phyloP scores from a whole-genome alignment of 371 early-diverging fungal species.

The Rhizopus delemar region DNA sequence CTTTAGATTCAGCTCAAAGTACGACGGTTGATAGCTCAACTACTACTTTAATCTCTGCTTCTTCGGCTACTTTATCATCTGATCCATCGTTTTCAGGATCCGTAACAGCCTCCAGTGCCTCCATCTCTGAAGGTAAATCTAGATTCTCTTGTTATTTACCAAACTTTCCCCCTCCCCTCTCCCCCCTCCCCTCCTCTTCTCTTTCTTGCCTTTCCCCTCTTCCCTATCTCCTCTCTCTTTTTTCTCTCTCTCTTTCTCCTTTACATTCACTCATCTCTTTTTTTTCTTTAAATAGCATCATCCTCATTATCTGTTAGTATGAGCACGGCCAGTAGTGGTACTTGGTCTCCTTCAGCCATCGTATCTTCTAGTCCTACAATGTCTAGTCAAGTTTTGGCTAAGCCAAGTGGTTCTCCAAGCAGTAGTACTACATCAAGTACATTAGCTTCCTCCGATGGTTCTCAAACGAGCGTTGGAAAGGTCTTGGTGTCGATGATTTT shows the following conservation, averaged over 20 bases:
- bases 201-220: background rate
- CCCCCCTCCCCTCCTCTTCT: background rate
- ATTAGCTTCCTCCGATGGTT: background rate
- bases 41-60: constrained; percentile 5
- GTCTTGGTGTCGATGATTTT: constrained; percentile 13
- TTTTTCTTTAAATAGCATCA: constrained; percentile 12
- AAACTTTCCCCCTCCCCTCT: background rate
- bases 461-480: constrained; percentile 2
- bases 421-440: constrained; percentile 11
- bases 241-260: background rate
- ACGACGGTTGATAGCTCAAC: background rate
- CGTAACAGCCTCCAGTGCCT: background rate
- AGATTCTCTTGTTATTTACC: constrained; percentile 2
- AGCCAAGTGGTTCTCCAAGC: constrained; percentile 18
- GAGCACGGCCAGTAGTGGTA: background rate
- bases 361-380: constrained; percentile 3
- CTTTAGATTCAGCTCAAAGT: constrained; percentile 2
- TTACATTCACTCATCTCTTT: constrained; percentile 2
- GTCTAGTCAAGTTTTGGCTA: constrained; percentile 10
- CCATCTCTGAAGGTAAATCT: constrained; percentile 4
- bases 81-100: background rate
- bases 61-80: background rate
- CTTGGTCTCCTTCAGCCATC: background rate
- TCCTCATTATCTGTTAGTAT: constrained; percentile 12
- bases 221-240: constrained; percentile 2